Base-by-base conservation (phyloP, 768 basidiomycete species). In the Auricularia sp. region DNA sequence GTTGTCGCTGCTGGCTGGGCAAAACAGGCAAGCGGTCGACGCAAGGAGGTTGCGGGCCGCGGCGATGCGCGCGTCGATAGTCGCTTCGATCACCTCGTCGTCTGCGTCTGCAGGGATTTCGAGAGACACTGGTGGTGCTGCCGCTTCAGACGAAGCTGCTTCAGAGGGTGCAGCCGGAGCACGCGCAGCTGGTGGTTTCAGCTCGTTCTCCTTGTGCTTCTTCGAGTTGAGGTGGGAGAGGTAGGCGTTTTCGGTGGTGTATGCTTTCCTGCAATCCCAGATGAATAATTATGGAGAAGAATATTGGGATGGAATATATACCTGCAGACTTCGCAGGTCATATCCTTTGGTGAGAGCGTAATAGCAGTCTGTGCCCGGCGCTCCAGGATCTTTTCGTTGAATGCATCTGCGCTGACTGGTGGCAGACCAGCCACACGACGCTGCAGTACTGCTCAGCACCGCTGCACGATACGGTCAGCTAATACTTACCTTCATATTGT, bases 351-450 rank as follows among this genome's bases (percentile, higher is more conserved):
- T 29, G 88, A 83, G 2, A 84, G 79, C 72, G 80, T 80, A 61
- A 89, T 77, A 0, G 89, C 86, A 1, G 89, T 91, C 75, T 94
- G 88, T 54, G 84, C 80, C 16, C 84, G 79, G 68, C 91, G 78
- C 67, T 96, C 90, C 35, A 88, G 72, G 12, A 97, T 88, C 71
- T 98, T 98, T 71, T 92, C 84, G 69, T 94, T 88, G 77, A 98
- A 99, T 1, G 87, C 69, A 6, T 80, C 75, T 0, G 81, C 83
- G 65, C 85, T 87, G 70, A 99, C 85, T 2, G 96, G 94, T 8
- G 92, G 89, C 1, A 99, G 82, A 4, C 83, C 85, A 2, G 96
- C 95, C 18, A 98, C 90, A 35, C 93, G 86, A 68, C 95, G 89
- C 80, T 75, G 59, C 8, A 35, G 39, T 12, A 39, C 18, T n/a